Conservation (phyloP, 169 alveolate genomes). For the Prorocentrum cordatum region DNA sequence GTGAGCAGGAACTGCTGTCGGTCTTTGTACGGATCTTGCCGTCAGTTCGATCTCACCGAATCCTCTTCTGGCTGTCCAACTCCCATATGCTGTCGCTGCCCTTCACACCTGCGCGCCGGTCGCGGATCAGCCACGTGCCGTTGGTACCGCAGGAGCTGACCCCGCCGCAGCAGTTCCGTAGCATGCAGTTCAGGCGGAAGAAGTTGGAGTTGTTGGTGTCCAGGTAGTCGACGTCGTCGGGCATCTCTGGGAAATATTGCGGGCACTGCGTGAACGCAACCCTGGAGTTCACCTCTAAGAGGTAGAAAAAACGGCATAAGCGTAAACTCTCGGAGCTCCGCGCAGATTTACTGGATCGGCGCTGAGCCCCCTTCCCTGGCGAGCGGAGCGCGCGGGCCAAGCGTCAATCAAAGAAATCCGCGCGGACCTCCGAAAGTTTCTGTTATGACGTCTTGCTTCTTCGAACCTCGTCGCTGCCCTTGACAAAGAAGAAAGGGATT, state of each 20-base stretch:
- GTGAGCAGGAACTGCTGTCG: too few species aligned
- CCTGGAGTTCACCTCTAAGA: conserved; percentile 20
- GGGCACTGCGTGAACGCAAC: conserved; percentile 63
- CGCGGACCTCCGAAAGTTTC: not conserved
- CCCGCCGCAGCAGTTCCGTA: conserved; percentile 60
- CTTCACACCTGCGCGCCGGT: not conserved
- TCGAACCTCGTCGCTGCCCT: too few species aligned
- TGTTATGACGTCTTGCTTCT: too few species aligned
- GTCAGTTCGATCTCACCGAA: too few species aligned
- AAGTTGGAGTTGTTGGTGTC: conserved; percentile 42
- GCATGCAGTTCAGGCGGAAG: conserved; percentile 59
- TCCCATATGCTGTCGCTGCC: too few species aligned
- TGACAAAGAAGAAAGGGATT: conserved; percentile 23
- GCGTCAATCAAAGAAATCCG: too few species aligned
- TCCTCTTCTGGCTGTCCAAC: conserved; percentile 36
- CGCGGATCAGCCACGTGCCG: conserved; percentile 33
- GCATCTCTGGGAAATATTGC: conserved; percentile 53
- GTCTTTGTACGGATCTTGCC: too few species aligned
- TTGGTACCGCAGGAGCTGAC: conserved; percentile 48
- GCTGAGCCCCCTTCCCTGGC: not conserved
- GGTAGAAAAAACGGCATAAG: too few species aligned
- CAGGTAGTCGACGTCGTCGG: conserved; percentile 34
- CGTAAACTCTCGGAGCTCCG: too few species aligned
- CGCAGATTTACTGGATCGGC: too few species aligned
- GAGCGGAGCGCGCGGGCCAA: too few species aligned